Evolutionary conservation across 345 rosid species (phyloP).

Genomic region (Angophora floribunda): DNA sequence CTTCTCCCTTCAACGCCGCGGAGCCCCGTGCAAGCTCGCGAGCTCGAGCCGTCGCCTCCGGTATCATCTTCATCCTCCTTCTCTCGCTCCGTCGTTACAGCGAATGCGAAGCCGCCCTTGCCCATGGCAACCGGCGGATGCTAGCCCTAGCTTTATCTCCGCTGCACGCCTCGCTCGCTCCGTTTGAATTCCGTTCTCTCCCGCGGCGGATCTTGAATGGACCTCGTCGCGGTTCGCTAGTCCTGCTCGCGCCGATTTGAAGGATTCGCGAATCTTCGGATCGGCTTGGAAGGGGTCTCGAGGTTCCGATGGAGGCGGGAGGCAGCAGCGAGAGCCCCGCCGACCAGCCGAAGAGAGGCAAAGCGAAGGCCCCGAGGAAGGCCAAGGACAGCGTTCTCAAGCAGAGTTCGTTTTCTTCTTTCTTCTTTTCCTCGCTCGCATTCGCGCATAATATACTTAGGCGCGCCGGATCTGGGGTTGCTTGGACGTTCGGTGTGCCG

Average conservation of each 20-base stretch:
- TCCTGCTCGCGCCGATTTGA: neutral
- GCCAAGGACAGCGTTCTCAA: constrained; percentile 72
- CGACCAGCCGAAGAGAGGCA: constrained; percentile 51
- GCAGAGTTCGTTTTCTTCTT: constrained; percentile 42
- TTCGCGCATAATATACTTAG: neutral
- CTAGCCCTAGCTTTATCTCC: neutral
- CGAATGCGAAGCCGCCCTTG: neutral
- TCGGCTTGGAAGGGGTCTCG: neutral
- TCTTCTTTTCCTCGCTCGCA: neutral
- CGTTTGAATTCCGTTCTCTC: neutral
- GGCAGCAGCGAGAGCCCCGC: constrained; percentile 32
- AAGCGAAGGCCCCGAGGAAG: constrained; percentile 43
- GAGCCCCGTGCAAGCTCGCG: neutral
- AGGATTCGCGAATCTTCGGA: neutral
- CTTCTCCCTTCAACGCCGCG: neutral
- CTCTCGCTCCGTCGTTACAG: neutral
- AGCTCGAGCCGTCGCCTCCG: neutral
- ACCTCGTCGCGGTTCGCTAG: neutral
- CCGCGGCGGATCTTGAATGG: neutral
- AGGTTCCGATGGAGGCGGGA: constrained; percentile 21
- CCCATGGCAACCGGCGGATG: neutral
- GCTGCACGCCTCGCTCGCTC: neutral
- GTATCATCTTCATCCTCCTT: neutral
- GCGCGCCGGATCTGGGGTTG: neutral
- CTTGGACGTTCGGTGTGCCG: neutral